phyloP scores from a whole-genome alignment of 148 eudicot species.

The Oxyria digyna region DNA sequence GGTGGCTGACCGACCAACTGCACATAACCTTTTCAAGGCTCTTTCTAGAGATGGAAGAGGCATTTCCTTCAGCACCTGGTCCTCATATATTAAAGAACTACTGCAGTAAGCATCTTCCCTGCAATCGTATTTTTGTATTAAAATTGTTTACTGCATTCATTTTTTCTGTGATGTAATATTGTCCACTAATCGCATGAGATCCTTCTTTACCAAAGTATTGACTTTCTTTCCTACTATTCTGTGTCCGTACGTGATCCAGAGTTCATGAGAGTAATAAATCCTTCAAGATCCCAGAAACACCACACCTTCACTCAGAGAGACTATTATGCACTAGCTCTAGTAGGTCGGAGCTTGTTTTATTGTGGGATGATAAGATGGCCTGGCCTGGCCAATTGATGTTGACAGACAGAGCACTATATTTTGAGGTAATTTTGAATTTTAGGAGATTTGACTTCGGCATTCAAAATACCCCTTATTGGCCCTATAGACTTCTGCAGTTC shows the following conservation, averaged over 20 bases:
- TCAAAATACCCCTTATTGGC: neutral
- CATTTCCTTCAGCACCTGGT: constrained; percentile 61
- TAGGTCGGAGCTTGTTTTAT: constrained; percentile 71
- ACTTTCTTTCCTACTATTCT: neutral
- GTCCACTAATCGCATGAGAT: neutral
- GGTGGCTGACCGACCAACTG: constrained; percentile 77
- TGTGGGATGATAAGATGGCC: constrained; percentile 86
- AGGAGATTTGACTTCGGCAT: neutral
- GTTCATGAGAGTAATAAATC: constrained; percentile 76
- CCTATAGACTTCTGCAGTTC: neutral
- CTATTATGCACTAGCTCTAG: constrained; percentile 66
- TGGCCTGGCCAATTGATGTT: constrained; percentile 87
- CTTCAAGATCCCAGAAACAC: constrained; percentile 31
- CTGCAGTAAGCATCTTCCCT: constrained; percentile 50
- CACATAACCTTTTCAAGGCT: constrained; percentile 72
- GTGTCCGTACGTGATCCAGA: constrained; percentile 22
- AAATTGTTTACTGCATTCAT: neutral
- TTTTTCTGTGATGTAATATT: neutral
- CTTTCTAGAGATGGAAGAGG: constrained; percentile 69
- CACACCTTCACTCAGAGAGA: constrained; percentile 33
- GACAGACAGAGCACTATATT: constrained; percentile 83
- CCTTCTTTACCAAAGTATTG: neutral
- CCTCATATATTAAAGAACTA: constrained; percentile 59
- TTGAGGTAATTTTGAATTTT: constrained; percentile 41
- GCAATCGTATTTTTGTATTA: neutral